These are phyloP conservation scores for Auricularia sp. DNA, from an alignment of 768 basidiomycete species.

Conservation along the genomic window DNA sequence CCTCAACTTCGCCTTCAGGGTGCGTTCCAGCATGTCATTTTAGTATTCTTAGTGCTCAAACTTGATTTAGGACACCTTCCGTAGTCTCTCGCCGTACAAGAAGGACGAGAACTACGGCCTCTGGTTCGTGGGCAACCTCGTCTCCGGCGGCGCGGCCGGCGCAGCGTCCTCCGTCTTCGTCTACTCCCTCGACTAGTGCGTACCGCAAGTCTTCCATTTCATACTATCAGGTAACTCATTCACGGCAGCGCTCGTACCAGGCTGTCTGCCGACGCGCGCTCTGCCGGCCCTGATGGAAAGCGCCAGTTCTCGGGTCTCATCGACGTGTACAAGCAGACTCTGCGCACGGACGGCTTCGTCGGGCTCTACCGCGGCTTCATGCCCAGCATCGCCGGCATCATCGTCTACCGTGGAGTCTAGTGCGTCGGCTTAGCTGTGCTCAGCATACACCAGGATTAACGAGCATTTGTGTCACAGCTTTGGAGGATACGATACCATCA, in stretches of 20 bases:
- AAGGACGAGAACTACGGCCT: slow-evolving; percentile 26
- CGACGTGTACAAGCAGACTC: slow-evolving; percentile 35
- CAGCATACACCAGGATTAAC: no score
- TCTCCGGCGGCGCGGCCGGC: slow-evolving; percentile 34
- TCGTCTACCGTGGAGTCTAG: slow-evolving; percentile 36
- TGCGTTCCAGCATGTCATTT: neutral
- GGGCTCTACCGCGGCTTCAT: slow-evolving; percentile 34
- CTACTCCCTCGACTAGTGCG: slow-evolving; percentile 35
- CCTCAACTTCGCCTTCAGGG: slow-evolving; percentile 36
- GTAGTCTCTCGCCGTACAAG: slow-evolving; percentile 27
- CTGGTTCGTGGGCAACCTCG: slow-evolving; percentile 32
- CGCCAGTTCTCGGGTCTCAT: slow-evolving; percentile 32
- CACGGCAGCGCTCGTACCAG: slow-evolving; percentile 29
- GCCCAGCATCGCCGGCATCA: slow-evolving; percentile 31
- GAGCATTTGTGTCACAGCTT: slow-evolving; percentile 18
- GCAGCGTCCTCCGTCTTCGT: slow-evolving; percentile 33
- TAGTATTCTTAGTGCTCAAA: neutral
- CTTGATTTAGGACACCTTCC: slow-evolving; percentile 23
- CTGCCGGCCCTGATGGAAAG: slow-evolving; percentile 25
- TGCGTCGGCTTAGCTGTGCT: slow-evolving; percentile 11
- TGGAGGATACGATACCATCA: slow-evolving; percentile 33
- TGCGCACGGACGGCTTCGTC: slow-evolving; percentile 29
- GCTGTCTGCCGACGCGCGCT: slow-evolving; percentile 31
- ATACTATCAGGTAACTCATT: no score
- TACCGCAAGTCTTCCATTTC: neutral